A percentile compares a stretch with the other conserved stretches of the same genome.
Conservation (phyloP, 2,329 filamentous ascomycete genomes). For the Monosporascus sp. region DNA sequence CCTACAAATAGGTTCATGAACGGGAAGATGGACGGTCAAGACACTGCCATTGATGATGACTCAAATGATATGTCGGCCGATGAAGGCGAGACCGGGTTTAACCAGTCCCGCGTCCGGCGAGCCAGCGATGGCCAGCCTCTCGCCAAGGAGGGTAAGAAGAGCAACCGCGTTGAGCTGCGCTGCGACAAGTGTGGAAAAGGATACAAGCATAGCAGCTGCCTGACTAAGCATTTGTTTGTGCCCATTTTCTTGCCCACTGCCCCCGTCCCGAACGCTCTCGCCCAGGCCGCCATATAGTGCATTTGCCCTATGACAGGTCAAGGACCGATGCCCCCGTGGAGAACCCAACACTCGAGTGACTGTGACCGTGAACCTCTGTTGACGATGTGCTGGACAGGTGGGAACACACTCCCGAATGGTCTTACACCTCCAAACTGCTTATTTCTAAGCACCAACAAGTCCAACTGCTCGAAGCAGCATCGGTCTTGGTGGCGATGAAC, state of each 20-base stretch:
- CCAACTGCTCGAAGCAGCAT: conserved; percentile 91
- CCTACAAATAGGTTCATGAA: conserved; percentile 51
- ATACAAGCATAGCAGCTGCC: conserved; percentile 99
- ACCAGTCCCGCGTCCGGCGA: conserved; percentile 48
- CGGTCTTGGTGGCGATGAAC: conserved; percentile 93
- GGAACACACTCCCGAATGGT: conserved; percentile 99
- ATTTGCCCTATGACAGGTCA: conserved; percentile 18
- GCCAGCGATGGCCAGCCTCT: conserved; percentile 86
- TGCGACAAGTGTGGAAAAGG: conserved; percentile 98
- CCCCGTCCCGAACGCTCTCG: conserved; percentile 28
- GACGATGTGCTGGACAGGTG: conserved; percentile 61
- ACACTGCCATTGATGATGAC: conserved; percentile 66
- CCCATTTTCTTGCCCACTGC: conserved; percentile 48
- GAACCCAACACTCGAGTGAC: conserved; percentile 17
- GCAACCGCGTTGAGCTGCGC: conserved; percentile 77
- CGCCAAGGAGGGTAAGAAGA: conserved; percentile 73
- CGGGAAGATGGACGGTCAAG: conserved; percentile 44
- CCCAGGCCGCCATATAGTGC: conserved; percentile 21
- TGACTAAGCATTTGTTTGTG: conserved; percentile 99
- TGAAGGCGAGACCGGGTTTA: conserved; percentile 43
- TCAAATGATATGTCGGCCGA: conserved; percentile 52
- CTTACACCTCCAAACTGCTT: conserved; percentile 90
- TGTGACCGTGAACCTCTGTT: conserved; percentile 27
- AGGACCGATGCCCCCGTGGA: conserved; percentile 22
- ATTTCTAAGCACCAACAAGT: conserved; percentile 99